Evolutionary conservation across 192 early-diverging fungal species (phyloP).

Genomic region (Dissophora globulifera): DNA sequence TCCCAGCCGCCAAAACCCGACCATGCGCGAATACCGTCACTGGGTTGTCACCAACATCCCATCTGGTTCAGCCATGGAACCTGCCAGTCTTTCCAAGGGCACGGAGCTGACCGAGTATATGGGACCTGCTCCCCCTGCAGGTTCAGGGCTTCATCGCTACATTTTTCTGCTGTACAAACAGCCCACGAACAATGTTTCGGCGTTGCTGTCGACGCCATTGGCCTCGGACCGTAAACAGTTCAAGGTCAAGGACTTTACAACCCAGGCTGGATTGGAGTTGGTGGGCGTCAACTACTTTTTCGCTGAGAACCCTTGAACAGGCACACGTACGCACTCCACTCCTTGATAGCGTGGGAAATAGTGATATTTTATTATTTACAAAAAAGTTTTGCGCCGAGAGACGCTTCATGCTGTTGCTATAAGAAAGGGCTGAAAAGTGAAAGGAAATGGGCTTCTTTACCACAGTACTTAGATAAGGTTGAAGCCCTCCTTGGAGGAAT

Average conservation of each 20-base stretch:
- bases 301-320: constrained; percentile 40
- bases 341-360: too few relatives aligned
- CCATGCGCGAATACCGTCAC: constrained; percentile 63
- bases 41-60: constrained; percentile 66
- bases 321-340: too few relatives aligned
- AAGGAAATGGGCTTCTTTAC: too few relatives aligned
- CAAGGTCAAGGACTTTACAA: constrained; percentile 51
- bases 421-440: not conserved
- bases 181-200: constrained; percentile 21
- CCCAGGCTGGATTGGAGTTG: constrained; percentile 54
- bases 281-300: constrained; percentile 62
- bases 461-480: too few relatives aligned
- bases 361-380: too few relatives aligned
- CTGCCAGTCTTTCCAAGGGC: constrained; percentile 31
- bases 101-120: constrained; percentile 53
- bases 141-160: constrained; percentile 67
- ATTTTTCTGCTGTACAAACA: constrained; percentile 70
- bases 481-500: not conserved
- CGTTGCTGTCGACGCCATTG: constrained; percentile 27
- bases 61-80: constrained; percentile 43
- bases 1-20: constrained; percentile 56
- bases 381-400: too few relatives aligned
- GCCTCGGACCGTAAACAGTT: constrained; percentile 30
- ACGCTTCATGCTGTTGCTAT: too few relatives aligned
- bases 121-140: constrained; percentile 62